Conservation (phyloP, 352 stramenopile species). For the Phytophthora nicotianae region DNA sequence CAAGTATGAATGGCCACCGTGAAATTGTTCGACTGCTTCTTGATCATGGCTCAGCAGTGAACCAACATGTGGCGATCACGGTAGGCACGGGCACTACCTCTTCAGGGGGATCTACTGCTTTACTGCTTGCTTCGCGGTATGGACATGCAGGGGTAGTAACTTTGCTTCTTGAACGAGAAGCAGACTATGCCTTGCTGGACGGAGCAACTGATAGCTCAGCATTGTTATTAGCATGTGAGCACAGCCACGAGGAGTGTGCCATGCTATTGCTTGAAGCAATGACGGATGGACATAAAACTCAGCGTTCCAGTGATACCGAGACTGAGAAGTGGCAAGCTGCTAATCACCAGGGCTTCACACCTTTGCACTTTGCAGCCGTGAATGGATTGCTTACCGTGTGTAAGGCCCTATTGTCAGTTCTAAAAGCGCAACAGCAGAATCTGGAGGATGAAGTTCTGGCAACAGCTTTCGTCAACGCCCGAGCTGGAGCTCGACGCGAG, state of each 20-base stretch:
- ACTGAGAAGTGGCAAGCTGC: constrained; percentile 43
- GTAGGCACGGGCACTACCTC: background rate
- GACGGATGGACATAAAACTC: background rate
- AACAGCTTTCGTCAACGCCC: constrained; percentile 33
- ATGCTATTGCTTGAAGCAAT: constrained; percentile 45
- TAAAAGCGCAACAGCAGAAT: constrained; percentile 38
- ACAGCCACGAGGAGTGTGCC: constrained; percentile 55
- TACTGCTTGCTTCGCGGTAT: constrained; percentile 93
- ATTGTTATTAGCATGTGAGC: constrained; percentile 61
- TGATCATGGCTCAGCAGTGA: constrained; percentile 30
- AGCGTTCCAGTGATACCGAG: constrained; percentile 3
- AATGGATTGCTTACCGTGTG: constrained; percentile 46
- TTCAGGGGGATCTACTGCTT: constrained; percentile 21
- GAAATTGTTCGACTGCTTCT: constrained; percentile 59
- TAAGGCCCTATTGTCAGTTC: constrained; percentile 37
- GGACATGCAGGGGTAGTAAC: constrained; percentile 88
- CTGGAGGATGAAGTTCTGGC: constrained; percentile 48
- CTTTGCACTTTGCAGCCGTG: constrained; percentile 61
- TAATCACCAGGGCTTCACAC: constrained; percentile 62
- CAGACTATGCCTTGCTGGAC: constrained; percentile 44
- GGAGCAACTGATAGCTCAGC: constrained; percentile 49
- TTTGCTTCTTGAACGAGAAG: constrained; percentile 65
- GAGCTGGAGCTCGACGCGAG: constrained; percentile 48
- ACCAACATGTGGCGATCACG: constrained; percentile 27
- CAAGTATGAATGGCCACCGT: constrained; percentile 76